Conservation (phyloP, 2,329 filamentous ascomycete species). For the Botrytis medusae region DNA sequence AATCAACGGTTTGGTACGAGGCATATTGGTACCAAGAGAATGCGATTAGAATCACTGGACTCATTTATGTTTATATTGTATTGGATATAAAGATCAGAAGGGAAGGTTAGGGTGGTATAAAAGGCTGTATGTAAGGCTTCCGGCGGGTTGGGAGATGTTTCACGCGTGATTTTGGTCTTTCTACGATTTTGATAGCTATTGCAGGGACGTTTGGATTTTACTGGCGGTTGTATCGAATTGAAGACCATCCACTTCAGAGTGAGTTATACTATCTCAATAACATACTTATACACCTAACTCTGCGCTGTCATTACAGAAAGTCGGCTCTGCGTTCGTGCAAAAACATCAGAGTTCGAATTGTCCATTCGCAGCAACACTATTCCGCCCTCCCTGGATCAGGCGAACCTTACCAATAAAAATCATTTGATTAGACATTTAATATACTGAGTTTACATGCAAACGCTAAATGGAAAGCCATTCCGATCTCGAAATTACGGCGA, state of each 20-base stretch:
- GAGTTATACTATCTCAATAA: background rate
- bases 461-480: no score
- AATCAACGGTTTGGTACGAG: background rate
- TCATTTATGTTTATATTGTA: background rate
- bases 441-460: background rate
- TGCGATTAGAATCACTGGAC: background rate
- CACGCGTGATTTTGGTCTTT: background rate
- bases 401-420: background rate
- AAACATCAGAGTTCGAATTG: background rate
- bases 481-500: background rate
- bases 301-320: background rate
- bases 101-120: background rate
- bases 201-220: background rate
- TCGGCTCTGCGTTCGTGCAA: background rate
- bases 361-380: background rate
- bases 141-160: background rate
- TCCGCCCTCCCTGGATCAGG: rapidly evolving
- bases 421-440: rapidly evolving
- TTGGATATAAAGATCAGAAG: background rate
- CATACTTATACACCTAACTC: background rate
- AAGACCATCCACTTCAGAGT: rapidly evolving
- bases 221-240: rapidly evolving
- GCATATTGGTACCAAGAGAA: background rate
- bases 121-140: background rate
- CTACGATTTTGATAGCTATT: background rate